Evolutionary conservation across 371 early-diverging fungal species (phyloP), one percentile per base, ranked within the genome.

Genomic region (Conidiobolus incongruus): DNA sequence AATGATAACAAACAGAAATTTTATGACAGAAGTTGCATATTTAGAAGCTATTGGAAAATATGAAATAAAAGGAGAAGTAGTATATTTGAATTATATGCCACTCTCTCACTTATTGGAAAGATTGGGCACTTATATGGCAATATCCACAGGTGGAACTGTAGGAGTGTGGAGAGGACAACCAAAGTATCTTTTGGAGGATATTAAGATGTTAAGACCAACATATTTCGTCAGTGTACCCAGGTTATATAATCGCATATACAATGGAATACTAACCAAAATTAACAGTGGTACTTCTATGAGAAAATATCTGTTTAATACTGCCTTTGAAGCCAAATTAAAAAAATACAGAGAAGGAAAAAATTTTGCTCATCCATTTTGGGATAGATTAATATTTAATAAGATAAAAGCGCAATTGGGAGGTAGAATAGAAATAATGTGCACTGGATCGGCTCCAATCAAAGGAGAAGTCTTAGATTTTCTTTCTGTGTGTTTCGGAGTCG

Each of bases 161-260:
- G 91, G 85, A 7, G 85, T 79, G 51, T 92, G 56, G 56, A 63
- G 81, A 13, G 96, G 94, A 35, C 77, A 87, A 59, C 62, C 75
- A 24, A 61, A 63, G 38, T 52, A 62, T 11, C 55, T 98, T 15
- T 55, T 87, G 46, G 82, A 86, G 10, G 96, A 98, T 58, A 64
- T 84, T 46, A 70, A 68, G 28, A 59, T 65, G 0, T 66, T 89
- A 29, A 62, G 68, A 40, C 98, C 98, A 0, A 82, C 82, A 10
- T 52, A 79, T 45, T 77, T 98, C 52, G 60, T 64, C 36, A 66
- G 81, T n/a, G 96, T 95, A 11, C 96, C 98, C 4, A 74, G 95
- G 29, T 65, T 96, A 21, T 64, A 93, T 40, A 92, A 92, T 69
- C 64, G 85, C 21, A 72, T 98, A 47, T 81, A 93, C 56, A 75